phyloP scores from a whole-genome alignment of 495 filamentous ascomycete genomes.

The Oidiodendron maius region DNA sequence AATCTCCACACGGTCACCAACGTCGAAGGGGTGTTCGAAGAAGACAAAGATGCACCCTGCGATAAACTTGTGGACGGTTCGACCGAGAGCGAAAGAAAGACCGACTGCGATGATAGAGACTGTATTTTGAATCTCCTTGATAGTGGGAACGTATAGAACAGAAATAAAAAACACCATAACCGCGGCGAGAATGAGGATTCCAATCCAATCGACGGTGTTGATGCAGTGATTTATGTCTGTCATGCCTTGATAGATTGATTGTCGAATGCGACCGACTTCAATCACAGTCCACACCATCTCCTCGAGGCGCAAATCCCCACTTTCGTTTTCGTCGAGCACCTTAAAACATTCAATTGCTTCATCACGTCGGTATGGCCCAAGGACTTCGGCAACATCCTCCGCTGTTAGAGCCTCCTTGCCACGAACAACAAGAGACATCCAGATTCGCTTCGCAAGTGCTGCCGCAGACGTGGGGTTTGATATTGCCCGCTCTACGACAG shows the following conservation, averaged over 20 bases:
- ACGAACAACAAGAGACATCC: conserved; percentile 75
- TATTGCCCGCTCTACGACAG: conserved; percentile 60
- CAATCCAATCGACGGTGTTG: conserved; percentile 61
- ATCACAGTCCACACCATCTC: conserved; percentile 66
- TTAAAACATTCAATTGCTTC: conserved; percentile 62
- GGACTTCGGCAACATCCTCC: conserved; percentile 63
- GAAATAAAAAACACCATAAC: no score
- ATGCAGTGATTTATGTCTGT: conserved; percentile 80
- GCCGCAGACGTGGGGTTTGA: conserved; percentile 55
- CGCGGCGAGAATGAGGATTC: no score
- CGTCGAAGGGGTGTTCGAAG: conserved; percentile 65
- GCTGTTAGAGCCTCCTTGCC: conserved; percentile 56
- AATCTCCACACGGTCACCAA: conserved; percentile 74
- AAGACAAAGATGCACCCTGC: conserved; percentile 81
- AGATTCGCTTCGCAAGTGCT: conserved; percentile 66
- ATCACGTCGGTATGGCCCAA: conserved; percentile 50
- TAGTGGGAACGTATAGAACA: no score
- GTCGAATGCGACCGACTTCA: conserved; percentile 57
- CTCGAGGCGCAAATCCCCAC: conserved; percentile 69
- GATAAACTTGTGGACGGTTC: conserved; percentile 71
- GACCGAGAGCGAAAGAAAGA: conserved; percentile 70
- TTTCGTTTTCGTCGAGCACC: conserved; percentile 59
- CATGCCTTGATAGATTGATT: conserved; percentile 63
- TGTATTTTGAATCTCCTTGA: no score
- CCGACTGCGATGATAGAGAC: no score